Evolutionary conservation across 768 basidiomycete genomes (phyloP), one percentile per base, ranked within the genome.

Genomic region (Russula sp.): DNA sequence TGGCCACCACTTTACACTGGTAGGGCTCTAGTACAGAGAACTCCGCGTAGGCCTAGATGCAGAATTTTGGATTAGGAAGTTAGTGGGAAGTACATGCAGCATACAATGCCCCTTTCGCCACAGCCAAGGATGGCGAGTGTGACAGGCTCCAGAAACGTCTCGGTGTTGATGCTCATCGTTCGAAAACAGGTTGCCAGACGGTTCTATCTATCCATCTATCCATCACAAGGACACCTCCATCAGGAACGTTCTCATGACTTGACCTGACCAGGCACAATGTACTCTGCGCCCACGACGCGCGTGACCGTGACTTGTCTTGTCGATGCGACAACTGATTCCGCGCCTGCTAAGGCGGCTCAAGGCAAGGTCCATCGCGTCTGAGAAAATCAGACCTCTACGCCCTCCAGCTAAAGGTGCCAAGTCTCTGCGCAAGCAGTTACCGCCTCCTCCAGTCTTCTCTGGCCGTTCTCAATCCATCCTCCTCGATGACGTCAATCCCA

Each of bases 61-160:
- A 14, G 25, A 7, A 42, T 25, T 7, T 5, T 9, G 39, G 32
- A 36, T 16, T n/a, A 38, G 36, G n/a, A 20, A 34, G 46, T 34
- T 46, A 45, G 36, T 8, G 5, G 22, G 3, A 25, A 16, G 36
- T 36, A 11, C n/a, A 32, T 32, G 64, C 74, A 38, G 64, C 75
- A 39, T 63, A 90, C 91, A 75, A 78, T 79, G 56, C 92, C 93
- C 58, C 93, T 83, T 70, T 89, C 85, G 7, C 93, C 93, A 67
- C 90, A 91, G 20, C 93, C 93, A 36, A 95, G 72, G 62, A 94
- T 75, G 14, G 84, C 90, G 39, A 94, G 67, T 0, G 89, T 93
- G 48, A 93, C 75, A 11, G 84, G 82, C 20, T 73, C 57, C 9
- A 60, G 18, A 16, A 56, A 42, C 49, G 50, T 60, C 32, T 59